Conservation (phyloP, 805 yeast species). For the Candida nanaspora region DNA sequence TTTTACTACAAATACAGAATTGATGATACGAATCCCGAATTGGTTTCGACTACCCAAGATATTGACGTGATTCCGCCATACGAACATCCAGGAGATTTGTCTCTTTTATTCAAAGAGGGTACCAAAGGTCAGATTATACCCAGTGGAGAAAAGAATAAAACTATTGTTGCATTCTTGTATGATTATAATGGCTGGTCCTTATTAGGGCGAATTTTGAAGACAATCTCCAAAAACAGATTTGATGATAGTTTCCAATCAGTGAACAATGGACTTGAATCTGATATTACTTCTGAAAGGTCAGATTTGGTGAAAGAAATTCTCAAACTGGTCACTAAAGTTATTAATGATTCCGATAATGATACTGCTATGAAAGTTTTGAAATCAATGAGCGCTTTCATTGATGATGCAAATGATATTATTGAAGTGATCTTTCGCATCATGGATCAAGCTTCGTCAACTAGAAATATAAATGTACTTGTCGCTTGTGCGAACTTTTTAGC, state of each 20-base stretch:
- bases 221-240: slow-evolving; percentile 37
- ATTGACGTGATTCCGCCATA: slow-evolving; percentile 44
- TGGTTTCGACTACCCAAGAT: slow-evolving; percentile 33
- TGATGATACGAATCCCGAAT: slow-evolving; percentile 46
- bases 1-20: slow-evolving; percentile 34
- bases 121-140: slow-evolving; percentile 71
- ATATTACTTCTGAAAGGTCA: slow-evolving; percentile 28
- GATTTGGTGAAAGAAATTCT: slow-evolving; percentile 41
- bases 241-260: not conserved
- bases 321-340: slow-evolving; percentile 40
- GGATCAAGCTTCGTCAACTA: slow-evolving; percentile 56
- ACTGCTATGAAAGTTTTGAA: slow-evolving; percentile 18
- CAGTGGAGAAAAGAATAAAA: not conserved
- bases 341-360: slow-evolving; percentile 29
- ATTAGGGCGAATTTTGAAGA: slow-evolving; percentile 71
- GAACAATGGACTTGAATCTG: slow-evolving; percentile 7
- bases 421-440: slow-evolving; percentile 60
- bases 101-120: slow-evolving; percentile 38
- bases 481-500: slow-evolving; percentile 43
- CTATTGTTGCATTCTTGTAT: slow-evolving; percentile 58
- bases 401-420: slow-evolving; percentile 22
- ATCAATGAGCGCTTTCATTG: slow-evolving; percentile 29
- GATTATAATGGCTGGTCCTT: slow-evolving; percentile 83
- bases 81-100: slow-evolving; percentile 36
- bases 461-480: slow-evolving; percentile 39